Conservation (phyloP, 345 rosid species). For the Aegle marmelos region DNA sequence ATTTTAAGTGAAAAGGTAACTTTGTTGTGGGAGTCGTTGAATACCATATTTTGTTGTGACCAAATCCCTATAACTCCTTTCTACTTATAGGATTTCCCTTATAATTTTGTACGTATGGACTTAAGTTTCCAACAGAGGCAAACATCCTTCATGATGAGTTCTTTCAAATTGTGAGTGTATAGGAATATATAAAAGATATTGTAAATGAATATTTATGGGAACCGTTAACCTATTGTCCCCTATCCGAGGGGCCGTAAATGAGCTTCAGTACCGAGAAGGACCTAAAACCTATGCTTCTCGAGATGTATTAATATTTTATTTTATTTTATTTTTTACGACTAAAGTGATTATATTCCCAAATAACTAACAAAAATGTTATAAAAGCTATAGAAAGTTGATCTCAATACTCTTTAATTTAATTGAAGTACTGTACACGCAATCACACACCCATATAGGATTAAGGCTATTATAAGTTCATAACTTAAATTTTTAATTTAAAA, state of each 20-base stretch:
- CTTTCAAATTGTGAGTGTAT: conserved; percentile 7
- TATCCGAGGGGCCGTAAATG: background rate
- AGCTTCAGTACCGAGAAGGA: conserved; percentile 5
- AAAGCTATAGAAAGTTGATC: too few species aligned
- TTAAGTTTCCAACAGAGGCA: conserved; percentile 28
- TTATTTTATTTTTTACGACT: background rate
- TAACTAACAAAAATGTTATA: background rate
- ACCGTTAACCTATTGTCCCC: conserved; percentile 6
- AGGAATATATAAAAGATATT: background rate
- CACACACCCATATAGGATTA: too few species aligned
- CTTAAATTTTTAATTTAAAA: too few species aligned
- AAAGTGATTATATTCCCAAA: background rate
- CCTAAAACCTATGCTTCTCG: conserved; percentile 3
- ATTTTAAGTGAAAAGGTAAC: background rate
- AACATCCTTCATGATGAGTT: conserved; percentile 37
- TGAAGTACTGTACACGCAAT: too few species aligned
- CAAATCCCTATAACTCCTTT: background rate
- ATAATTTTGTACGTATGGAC: background rate
- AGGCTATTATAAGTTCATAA: too few species aligned
- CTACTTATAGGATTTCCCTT: background rate
- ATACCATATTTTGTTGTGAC: conserved; percentile 1
- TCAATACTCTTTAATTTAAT: too few species aligned
- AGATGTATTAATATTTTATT: background rate
- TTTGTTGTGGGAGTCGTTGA: background rate
- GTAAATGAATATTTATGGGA: conserved; percentile 13